A percentile compares a stretch with the other conserved stretches of the same genome.
phyloP scores from a whole-genome alignment of 108 stramenopile genomes.

The Cyclotella cryptica region DNA sequence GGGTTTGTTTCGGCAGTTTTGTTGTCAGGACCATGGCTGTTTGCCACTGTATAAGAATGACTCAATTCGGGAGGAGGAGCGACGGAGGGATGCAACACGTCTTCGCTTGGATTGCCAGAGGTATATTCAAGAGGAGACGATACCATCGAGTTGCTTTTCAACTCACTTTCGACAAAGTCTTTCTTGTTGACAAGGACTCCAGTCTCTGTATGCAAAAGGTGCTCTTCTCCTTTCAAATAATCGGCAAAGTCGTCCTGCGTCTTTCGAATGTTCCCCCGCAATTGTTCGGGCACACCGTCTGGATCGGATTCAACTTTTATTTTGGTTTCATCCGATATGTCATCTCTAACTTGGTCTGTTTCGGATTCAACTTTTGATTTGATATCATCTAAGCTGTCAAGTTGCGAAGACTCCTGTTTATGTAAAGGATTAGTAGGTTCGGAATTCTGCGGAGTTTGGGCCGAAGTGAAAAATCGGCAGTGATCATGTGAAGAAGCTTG shows the following conservation, averaged over 20 bases:
- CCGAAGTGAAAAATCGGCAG: neutral
- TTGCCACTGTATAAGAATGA: neutral
- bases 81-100: neutral
- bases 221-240: slow-evolving; percentile 34
- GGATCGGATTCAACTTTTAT: neutral
- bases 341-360: slow-evolving; percentile 6
- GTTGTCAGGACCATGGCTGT: neutral
- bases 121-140: neutral
- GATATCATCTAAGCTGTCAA: neutral
- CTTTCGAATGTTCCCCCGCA: slow-evolving; percentile 2
- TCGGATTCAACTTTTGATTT: slow-evolving; percentile 6
- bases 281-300: neutral
- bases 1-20: no score
- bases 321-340: neutral
- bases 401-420: neutral
- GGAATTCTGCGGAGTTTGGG: neutral
- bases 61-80: neutral
- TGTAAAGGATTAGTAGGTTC: neutral
- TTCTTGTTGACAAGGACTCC: neutral
- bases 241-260: slow-evolving; percentile 46
- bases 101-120: neutral
- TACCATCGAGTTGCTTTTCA: neutral
- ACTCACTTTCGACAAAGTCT: neutral
- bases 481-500: neutral
- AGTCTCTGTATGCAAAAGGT: slow-evolving; percentile 4